Conservation (phyloP, 176 grass and related monocot species). For the Ampelocalamus luodianensis region DNA sequence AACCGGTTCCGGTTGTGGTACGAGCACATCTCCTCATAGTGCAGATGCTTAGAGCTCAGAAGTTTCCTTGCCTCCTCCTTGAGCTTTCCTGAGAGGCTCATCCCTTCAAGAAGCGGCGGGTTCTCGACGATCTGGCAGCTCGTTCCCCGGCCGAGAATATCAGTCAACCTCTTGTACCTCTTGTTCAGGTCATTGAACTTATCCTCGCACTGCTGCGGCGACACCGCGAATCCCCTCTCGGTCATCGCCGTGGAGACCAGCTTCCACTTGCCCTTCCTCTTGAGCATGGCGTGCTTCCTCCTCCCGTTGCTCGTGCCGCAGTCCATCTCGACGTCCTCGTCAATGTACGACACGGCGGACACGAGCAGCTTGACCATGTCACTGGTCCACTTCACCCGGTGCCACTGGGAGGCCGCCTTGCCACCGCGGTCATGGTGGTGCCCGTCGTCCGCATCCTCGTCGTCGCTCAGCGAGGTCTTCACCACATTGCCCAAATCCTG, state of each 20-base stretch:
- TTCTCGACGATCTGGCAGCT: constrained; percentile 72
- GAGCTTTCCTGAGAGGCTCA: constrained; percentile 54
- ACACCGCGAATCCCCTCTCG: constrained; percentile 53
- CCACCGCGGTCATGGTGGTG: constrained; percentile 27
- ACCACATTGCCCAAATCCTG: constrained; percentile 36
- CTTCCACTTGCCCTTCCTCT: constrained; percentile 79
- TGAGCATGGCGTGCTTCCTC: constrained; percentile 62
- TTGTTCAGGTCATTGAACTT: constrained; percentile 94
- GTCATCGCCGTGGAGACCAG: constrained; percentile 60
- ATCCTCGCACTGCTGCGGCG: constrained; percentile 82
- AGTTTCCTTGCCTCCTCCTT: constrained; percentile 69
- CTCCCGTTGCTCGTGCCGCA: constrained; percentile 7
- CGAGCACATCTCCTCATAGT: constrained; percentile 89
- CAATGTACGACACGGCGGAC: constrained; percentile 70
- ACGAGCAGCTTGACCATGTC: constrained; percentile 76
- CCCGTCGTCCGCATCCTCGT: constrained; percentile 51
- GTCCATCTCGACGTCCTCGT: constrained; percentile 47
- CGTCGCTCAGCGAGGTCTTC: constrained; percentile 47
- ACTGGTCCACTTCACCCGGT: constrained; percentile 75
- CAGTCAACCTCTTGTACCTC: constrained; percentile 77
- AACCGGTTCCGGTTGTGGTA: constrained; percentile 72
- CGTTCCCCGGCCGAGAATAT: constrained; percentile 71
- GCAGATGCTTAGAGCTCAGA: constrained; percentile 71
- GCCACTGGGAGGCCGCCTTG: constrained; percentile 48
- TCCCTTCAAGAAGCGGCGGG: constrained; percentile 51